Percentiles rank a stretch among this genome's conserved stretches.
These are phyloP conservation scores for Phytophthora hibernalis DNA, from an alignment of 352 stramenopile species.

Conservation along the genomic window DNA sequence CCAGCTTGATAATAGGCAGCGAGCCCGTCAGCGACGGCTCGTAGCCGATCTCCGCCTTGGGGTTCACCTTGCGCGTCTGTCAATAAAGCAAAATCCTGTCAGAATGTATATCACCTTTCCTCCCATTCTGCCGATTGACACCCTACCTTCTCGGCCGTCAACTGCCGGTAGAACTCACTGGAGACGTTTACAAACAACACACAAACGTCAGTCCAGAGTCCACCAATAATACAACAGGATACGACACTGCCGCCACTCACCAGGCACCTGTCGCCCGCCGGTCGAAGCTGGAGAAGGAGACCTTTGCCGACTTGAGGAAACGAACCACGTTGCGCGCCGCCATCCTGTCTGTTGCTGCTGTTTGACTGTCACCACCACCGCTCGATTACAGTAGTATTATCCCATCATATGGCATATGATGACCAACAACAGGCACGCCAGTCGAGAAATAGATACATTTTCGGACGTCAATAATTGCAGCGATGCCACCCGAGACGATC, in stretches of 20 bases:
- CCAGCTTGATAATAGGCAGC: conserved; percentile 73
- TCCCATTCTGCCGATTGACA: background rate
- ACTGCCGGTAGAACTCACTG: conserved; percentile 89
- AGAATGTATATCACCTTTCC: background rate
- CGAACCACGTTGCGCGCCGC: conserved; percentile 84
- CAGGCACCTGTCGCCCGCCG: conserved; percentile 73
- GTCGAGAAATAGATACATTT: conserved; percentile 13
- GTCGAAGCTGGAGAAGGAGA: conserved; percentile 89
- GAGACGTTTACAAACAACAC: background rate
- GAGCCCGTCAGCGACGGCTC: conserved; percentile 62
- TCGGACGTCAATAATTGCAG: conserved; percentile 4
- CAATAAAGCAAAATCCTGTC: background rate
- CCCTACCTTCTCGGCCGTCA: conserved; percentile 79
- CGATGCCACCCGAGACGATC: conserved; percentile 41
- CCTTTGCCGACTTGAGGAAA: conserved; percentile 86
- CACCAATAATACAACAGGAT: background rate
- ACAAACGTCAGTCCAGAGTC: conserved; percentile 1
- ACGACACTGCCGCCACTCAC: conserved; percentile 37
- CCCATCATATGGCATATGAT: conserved; percentile 6
- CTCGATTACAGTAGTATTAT: conserved; percentile 14
- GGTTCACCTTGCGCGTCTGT: conserved; percentile 80
- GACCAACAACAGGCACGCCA: background rate
- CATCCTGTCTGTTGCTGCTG: conserved; percentile 47
- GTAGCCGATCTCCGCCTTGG: conserved; percentile 78
- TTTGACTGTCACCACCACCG: conserved; percentile 37